These are phyloP conservation scores for Aeschynomene evenia DNA, from an alignment of 306 rosid species.

Conservation along the genomic window DNA sequence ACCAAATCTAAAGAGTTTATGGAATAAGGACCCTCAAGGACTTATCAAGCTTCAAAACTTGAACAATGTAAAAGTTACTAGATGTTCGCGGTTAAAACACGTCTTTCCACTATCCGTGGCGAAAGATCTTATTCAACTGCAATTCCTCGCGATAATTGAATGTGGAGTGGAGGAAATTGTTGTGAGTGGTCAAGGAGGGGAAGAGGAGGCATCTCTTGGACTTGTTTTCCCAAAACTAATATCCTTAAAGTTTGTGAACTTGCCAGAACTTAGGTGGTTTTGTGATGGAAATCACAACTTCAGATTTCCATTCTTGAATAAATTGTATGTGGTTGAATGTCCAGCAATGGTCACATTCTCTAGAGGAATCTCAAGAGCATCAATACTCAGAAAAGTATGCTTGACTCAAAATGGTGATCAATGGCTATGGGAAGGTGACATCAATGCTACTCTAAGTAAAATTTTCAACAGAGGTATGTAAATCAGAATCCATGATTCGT, in stretches of 20 bases:
- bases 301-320: slow-evolving; percentile 38
- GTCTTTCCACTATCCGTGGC: slow-evolving; percentile 42
- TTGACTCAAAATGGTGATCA: slow-evolving; percentile 33
- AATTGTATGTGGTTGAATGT: slow-evolving; percentile 33
- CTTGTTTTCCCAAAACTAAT: slow-evolving; percentile 38
- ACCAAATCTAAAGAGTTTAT: slow-evolving; percentile 36
- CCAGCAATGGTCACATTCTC: slow-evolving; percentile 40
- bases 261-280: slow-evolving; percentile 34
- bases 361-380: slow-evolving; percentile 34
- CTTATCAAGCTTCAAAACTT: slow-evolving; percentile 22
- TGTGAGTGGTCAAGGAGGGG: slow-evolving; percentile 21
- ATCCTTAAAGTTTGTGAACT: slow-evolving; percentile 27
- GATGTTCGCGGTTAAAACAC: slow-evolving; percentile 30
- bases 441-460: slow-evolving; percentile 34
- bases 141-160: slow-evolving; percentile 35
- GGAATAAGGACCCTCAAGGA: slow-evolving; percentile 39
- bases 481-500: slow-evolving; percentile 1
- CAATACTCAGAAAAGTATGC: slow-evolving; percentile 32
- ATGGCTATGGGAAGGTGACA: slow-evolving; percentile 34
- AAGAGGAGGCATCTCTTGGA: slow-evolving; percentile 24
- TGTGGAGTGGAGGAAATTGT: slow-evolving; percentile 37
- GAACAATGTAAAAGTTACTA: slow-evolving; percentile 14
- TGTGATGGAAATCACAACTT: slow-evolving; percentile 35
- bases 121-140: slow-evolving; percentile 35
- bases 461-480: slow-evolving; percentile 26